Evolutionary conservation across 2,329 filamentous ascomycete genomes (phyloP).

Genomic region (Paramyrothecium roridum): DNA sequence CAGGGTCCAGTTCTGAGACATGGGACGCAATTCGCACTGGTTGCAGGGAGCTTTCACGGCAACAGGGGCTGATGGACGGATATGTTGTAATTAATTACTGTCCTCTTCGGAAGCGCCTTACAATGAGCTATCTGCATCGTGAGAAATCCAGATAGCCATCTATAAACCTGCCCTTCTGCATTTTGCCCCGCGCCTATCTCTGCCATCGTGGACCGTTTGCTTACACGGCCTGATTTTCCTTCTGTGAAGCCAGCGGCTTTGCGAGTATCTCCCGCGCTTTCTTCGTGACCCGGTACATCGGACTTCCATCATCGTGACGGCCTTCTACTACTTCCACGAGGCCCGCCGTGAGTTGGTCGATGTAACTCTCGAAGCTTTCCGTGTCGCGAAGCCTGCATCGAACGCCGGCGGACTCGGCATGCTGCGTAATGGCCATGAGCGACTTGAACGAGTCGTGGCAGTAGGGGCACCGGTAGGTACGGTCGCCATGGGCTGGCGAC

Average conservation of each 20-base stretch:
- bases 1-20: neutral
- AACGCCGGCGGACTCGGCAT: constrained; percentile 41
- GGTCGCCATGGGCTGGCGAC: constrained; percentile 35
- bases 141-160: too few species aligned
- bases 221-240: too few species aligned
- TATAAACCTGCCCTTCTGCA: too few species aligned
- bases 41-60: too few species aligned
- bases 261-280: constrained; percentile 3
- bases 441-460: constrained; percentile 40
- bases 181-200: too few species aligned
- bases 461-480: constrained; percentile 36
- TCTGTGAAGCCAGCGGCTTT: too few species aligned
- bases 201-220: too few species aligned
- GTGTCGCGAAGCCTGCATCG: constrained; percentile 41
- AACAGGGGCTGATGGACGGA: too few species aligned
- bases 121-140: too few species aligned
- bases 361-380: constrained; percentile 27
- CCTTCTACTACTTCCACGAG: constrained; percentile 19
- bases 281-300: constrained; percentile 19
- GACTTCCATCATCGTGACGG: constrained; percentile 20
- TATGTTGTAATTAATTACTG: too few species aligned
- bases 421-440: constrained; percentile 40
- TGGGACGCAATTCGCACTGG: neutral
- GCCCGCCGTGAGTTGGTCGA: constrained; percentile 29
- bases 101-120: too few species aligned